Evolutionary conservation across 2,329 filamentous ascomycete species (phyloP), one percentile per base, ranked within the genome.

Genomic region (Curvularia sp.): DNA sequence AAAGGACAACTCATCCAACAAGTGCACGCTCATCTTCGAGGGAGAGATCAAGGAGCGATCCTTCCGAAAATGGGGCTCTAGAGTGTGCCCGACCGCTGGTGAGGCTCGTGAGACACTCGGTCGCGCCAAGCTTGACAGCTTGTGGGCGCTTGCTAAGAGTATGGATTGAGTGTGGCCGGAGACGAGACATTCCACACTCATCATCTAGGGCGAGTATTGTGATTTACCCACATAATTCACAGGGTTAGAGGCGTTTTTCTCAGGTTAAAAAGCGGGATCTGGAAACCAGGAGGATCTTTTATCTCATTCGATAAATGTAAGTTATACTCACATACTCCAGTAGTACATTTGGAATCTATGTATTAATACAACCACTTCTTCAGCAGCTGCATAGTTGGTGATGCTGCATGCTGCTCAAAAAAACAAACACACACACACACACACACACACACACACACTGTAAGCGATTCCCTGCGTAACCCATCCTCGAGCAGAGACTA

Each of bases 81-180:
- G 92, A 74, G 88, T 95, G n/a, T 97, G 93, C 77, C 95, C 98
- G 79, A 94, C 91, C 2, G 95, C 99, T 75, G 86, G 88, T 10
- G 91, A 96, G 73, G 95, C 94, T 5, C 89, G 91, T 74, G 92
- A 97, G 67, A 84, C 89, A 22, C 78, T 99, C 62, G 81, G 87
- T 12, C 86, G 92, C 66, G 87, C 88, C 5, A 97, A 96, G 82
- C 91, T 98, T 85, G 94, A 98, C 69, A 96, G 90, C 70, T 94
- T 99, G 72, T 99, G 95, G 95, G 89, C 89, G 9, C 79, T 95
- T 67, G 94, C 93, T 0, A 96, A 96, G 82, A 91, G 73, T 49
- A 63, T 69, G 31, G 67, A 70, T 30, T 66, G 44, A 63, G n/a
- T 22, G 26, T 12, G 8, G 18, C 9, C 30, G 22, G 28, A 22